phyloP scores from a whole-genome alignment of 805 yeast species.

The Cephaloascus fragrans region DNA sequence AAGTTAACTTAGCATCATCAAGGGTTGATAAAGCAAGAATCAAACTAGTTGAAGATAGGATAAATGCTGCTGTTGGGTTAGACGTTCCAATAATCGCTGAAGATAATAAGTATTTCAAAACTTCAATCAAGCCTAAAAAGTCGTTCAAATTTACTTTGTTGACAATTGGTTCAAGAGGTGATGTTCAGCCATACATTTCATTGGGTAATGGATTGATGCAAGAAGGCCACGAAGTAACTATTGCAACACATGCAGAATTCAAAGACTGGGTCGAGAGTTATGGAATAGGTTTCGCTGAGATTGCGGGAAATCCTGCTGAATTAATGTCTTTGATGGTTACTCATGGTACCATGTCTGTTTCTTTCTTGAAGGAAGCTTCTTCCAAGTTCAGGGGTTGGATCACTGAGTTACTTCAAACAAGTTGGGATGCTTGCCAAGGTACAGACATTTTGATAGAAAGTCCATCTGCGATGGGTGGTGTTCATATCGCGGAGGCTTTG shows the following conservation, averaged over 20 bases:
- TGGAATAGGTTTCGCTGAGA: slow-evolving; percentile 57
- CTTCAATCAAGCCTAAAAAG: slow-evolving; percentile 42
- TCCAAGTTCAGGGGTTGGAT: slow-evolving; percentile 78
- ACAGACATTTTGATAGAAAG: slow-evolving; percentile 83
- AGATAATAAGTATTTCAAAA: slow-evolving; percentile 46
- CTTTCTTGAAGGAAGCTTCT: slow-evolving; percentile 77
- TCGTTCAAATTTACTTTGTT: slow-evolving; percentile 54
- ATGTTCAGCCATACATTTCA: slow-evolving; percentile 93
- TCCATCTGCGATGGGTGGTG: slow-evolving; percentile 95
- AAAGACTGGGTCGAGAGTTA: slow-evolving; percentile 60
- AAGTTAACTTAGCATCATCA: slow-evolving; percentile 5
- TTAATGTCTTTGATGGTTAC: slow-evolving; percentile 88
- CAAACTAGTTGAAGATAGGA: slow-evolving; percentile 56
- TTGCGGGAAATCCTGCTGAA: slow-evolving; percentile 92
- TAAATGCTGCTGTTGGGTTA: slow-evolving; percentile 48
- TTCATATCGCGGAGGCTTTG: slow-evolving; percentile 89
- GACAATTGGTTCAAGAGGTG: slow-evolving; percentile 94
- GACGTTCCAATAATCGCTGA: slow-evolving; percentile 64
- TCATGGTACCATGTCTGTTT: slow-evolving; percentile 79
- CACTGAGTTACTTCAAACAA: slow-evolving; percentile 51
- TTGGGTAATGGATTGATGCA: slow-evolving; percentile 65
- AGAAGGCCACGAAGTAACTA: slow-evolving; percentile 80
- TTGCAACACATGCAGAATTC: slow-evolving; percentile 83
- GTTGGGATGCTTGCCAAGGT: slow-evolving; percentile 84
- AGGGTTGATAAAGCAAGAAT: slow-evolving; percentile 48